Percentiles rank a stretch among this genome's conserved stretches.
Conservation (phyloP, 2,329 filamentous ascomycete genomes). For the Fusarium temperatum region DNA sequence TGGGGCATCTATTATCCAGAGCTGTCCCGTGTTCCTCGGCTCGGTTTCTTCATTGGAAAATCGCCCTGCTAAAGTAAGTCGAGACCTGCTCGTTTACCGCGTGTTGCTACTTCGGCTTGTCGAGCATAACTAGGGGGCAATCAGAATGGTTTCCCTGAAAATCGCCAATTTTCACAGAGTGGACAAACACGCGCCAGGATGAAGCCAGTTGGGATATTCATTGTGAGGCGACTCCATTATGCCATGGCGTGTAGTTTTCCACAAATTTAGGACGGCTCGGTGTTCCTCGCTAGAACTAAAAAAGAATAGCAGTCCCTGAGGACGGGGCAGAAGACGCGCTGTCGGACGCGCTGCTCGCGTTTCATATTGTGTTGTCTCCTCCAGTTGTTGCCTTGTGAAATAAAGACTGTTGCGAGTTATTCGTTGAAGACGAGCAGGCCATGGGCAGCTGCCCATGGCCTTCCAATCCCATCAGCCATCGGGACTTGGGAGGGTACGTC, state of each 20-base stretch:
- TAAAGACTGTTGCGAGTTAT: slow-evolving; percentile 3
- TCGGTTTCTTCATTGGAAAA: not conserved
- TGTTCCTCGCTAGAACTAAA: slow-evolving; percentile 14
- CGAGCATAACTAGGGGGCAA: not conserved
- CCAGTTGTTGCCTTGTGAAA: slow-evolving; percentile 12
- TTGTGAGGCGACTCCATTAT: slow-evolving; percentile 25
- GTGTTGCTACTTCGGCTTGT: slow-evolving; percentile 12
- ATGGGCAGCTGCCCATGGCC: not conserved
- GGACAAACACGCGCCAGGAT: slow-evolving; percentile 25
- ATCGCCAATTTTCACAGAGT: slow-evolving; percentile 11
- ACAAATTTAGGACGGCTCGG: not conserved
- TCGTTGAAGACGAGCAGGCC: slow-evolving; percentile 11
- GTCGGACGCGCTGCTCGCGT: slow-evolving; percentile 14
- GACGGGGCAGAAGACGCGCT: slow-evolving; percentile 18
- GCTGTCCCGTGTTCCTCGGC: not conserved
- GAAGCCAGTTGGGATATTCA: slow-evolving; percentile 30
- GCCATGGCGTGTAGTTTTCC: slow-evolving; percentile 24
- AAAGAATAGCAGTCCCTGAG: slow-evolving; percentile 2
- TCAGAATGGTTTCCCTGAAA: slow-evolving; percentile 6
- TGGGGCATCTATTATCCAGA: not conserved
- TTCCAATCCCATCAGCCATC: slow-evolving; percentile 13
- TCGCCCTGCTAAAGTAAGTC: slow-evolving; percentile 19
- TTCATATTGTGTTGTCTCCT: slow-evolving; percentile 28
- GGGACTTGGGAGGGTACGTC: slow-evolving; percentile 17
- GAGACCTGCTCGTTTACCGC: slow-evolving; percentile 25